Percentiles rank a stretch among this genome's conserved stretches.
Conservation (phyloP, 306 rosid genomes). For the Neltuma alba region DNA sequence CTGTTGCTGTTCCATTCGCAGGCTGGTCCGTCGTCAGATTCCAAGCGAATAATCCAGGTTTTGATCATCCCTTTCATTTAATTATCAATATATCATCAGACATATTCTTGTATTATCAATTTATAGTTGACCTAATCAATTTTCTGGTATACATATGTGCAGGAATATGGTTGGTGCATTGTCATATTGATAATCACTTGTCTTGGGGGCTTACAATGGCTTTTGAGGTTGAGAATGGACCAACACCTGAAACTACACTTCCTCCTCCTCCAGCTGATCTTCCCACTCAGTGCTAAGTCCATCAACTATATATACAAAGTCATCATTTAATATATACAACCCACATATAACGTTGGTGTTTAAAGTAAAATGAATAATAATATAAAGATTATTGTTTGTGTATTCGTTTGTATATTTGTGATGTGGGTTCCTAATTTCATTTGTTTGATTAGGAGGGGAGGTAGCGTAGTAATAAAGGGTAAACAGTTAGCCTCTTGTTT, state of each 20-base stretch:
- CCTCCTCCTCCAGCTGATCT: conserved; percentile 61
- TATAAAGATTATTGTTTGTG: neutral
- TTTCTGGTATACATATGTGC: neutral
- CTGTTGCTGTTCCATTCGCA: conserved; percentile 53
- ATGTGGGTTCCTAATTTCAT: neutral
- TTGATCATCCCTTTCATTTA: neutral
- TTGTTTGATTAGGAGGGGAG: neutral
- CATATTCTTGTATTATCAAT: no score
- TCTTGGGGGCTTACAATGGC: conserved; percentile 56
- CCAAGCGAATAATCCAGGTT: conserved; percentile 37
- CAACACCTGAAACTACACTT: no score
- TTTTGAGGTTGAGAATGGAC: conserved; percentile 30
- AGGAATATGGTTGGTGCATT: conserved; percentile 58
- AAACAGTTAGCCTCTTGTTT: neutral
- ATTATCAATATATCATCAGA: no score
- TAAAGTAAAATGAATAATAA: neutral
- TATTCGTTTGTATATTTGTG: neutral
- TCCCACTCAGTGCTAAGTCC: conserved; percentile 39
- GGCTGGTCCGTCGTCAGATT: conserved; percentile 57
- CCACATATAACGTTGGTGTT: neutral
- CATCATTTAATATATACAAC: neutral
- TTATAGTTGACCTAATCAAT: neutral
- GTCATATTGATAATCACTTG: conserved; percentile 57
- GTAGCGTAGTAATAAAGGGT: neutral
- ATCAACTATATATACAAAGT: neutral